Percentiles rank a stretch among this genome's conserved stretches.
Conservation (phyloP, 83 land plant species). For the Thuja plicata region DNA sequence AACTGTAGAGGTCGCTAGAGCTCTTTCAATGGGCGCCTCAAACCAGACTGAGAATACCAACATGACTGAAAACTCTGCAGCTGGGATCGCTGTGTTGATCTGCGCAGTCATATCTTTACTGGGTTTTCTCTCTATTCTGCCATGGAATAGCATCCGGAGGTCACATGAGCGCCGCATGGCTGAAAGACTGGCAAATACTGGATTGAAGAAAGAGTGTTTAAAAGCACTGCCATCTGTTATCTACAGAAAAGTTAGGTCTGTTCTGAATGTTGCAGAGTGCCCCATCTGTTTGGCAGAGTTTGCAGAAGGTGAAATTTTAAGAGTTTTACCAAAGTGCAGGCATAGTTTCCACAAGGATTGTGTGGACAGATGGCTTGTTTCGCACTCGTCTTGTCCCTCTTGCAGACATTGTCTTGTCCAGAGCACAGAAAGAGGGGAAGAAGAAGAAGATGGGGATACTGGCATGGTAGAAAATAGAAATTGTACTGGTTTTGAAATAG, state of each 20-base stretch:
- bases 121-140: neutral
- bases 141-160: neutral
- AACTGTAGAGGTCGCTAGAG: neutral
- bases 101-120: neutral
- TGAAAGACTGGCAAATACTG: neutral
- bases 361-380: conserved; percentile 47
- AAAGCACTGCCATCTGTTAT: neutral
- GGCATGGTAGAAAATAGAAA: too few species aligned
- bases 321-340: conserved; percentile 43
- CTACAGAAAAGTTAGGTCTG: neutral
- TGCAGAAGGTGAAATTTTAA: conserved; percentile 31
- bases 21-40: neutral
- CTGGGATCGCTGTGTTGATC: neutral
- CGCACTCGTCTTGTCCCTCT: conserved; percentile 50
- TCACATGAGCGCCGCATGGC: neutral
- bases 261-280: conserved; percentile 22
- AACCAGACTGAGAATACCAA: neutral
- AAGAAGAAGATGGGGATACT: too few species aligned
- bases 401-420: conserved; percentile 26
- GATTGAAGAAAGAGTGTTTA: neutral
- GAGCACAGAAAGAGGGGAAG: too few species aligned
- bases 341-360: conserved; percentile 56
- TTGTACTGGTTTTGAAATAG: too few species aligned
- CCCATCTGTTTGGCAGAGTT: conserved; percentile 51
- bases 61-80: neutral